Base-by-base conservation (phyloP, 805 yeast genomes). In the Ogataea allantospora region DNA sequence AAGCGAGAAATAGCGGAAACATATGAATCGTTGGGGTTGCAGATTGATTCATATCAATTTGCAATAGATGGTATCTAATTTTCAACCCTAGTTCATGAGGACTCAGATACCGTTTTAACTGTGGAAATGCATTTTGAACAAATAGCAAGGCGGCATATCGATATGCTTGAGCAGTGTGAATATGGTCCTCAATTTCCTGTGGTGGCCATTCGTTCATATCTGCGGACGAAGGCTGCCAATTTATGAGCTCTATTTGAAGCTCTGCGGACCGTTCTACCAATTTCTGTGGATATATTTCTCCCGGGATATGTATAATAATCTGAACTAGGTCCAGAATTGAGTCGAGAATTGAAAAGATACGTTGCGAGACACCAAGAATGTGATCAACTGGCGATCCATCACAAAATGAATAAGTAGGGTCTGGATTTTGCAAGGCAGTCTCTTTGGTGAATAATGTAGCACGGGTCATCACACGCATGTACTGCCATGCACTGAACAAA, bases 371-470 rank as follows among this genome's bases (percentile, higher is more conserved):
- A 3, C 55, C 54, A 13, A 51, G 28, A 13, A 51, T 47, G 30
- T 51, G 55, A 40, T 49, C 55, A 9, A 51, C 35, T 11, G 30
- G 27, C 16, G 43, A 42, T 13, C 55, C 54, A 30, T 51, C 55
- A 30, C 50, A 33, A 19, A 41, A 24, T n/a, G 43, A 33, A 11
- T 25, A 11, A 11, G 32, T 21, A 2, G 31, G 23, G 15, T 30
- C 30, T 27, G 33, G 14, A 32, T 20, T 17, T 25, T 27, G 9
- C 27, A 28, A 25, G 29, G 27, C 13, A 13, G 22, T 9, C 28
- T 30, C 16, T 30, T 38, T 6, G 24, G 31, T 14, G 38, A 22
- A 3, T 34, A 35, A 10, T 28, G 43, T 24, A 27, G 38, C 27
- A 24, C 42, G 44, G 2, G 47, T 40, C 4, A 44, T 35, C 25